Evolutionary conservation across 2,329 filamentous ascomycete genomes (phyloP).

Genomic region (Colletotrichum lindemuthianum): DNA sequence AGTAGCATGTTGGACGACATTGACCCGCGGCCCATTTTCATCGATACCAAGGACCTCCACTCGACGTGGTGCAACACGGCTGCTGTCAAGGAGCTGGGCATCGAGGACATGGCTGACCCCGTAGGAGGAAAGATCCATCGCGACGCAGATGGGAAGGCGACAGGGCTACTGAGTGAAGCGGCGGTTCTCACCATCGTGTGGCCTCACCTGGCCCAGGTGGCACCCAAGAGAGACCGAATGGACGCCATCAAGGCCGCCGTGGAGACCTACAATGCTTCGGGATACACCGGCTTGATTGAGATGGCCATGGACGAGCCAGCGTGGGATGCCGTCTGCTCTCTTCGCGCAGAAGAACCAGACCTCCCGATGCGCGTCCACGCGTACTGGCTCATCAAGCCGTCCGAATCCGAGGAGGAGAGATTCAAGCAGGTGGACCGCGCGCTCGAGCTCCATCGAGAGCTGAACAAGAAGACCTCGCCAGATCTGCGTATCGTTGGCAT

Average conservation of each 20-base stretch:
- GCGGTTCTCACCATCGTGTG: constrained; percentile 63
- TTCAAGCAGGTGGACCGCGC: constrained; percentile 60
- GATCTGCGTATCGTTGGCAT: constrained; percentile 62
- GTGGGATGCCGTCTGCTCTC: constrained; percentile 61
- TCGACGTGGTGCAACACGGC: constrained; percentile 66
- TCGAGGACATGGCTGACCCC: constrained; percentile 57
- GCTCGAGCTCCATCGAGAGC: constrained; percentile 52
- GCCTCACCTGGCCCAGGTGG: constrained; percentile 61
- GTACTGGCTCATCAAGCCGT: constrained; percentile 67
- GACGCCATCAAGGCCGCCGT: constrained; percentile 60
- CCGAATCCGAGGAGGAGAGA: constrained; percentile 51
- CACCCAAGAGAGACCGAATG: constrained; percentile 58
- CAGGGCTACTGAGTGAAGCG: constrained; percentile 63
- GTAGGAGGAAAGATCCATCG: constrained; percentile 63
- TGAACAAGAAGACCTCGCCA: constrained; percentile 47
- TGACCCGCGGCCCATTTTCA: constrained; percentile 63
- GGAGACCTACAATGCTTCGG: constrained; percentile 59
- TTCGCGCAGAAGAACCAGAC: constrained; percentile 49
- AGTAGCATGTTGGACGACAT: constrained; percentile 62
- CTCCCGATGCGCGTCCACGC: constrained; percentile 60
- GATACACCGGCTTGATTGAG: constrained; percentile 66
- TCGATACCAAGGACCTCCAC: constrained; percentile 67
- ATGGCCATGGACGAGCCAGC: constrained; percentile 71
- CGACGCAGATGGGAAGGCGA: constrained; percentile 56
- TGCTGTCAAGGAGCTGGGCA: constrained; percentile 59